These are phyloP conservation scores for Nectriaceae sp. DNA, from an alignment of 2,329 filamentous ascomycete species.

Conservation along the genomic window DNA sequence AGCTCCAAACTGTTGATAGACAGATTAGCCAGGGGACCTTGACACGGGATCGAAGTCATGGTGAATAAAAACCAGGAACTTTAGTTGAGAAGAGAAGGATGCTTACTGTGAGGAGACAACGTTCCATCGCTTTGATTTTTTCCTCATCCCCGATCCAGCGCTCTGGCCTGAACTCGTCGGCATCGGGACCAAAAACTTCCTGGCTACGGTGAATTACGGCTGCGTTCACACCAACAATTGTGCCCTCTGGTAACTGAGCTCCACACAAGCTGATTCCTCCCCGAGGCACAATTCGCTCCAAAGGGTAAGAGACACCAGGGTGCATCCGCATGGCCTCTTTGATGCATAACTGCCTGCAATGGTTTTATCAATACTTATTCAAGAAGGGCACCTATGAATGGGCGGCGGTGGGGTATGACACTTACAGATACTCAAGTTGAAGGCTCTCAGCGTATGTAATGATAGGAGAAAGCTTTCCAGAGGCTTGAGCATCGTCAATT, in stretches of 20 bases:
- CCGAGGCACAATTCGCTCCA: conserved; percentile 11
- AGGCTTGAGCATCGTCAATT: conserved; percentile 49
- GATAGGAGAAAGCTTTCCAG: conserved; percentile 37
- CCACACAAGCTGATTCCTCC: conserved; percentile 9
- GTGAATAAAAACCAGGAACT: conserved; percentile 1
- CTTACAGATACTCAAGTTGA: conserved; percentile 55
- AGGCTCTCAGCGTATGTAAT: conserved; percentile 55
- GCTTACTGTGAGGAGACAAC: conserved; percentile 4
- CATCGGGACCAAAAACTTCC: conserved; percentile 58
- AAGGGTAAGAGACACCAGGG: conserved; percentile 46
- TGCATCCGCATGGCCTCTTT: conserved; percentile 48
- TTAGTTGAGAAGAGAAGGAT: conserved; percentile 2
- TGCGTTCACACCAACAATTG: conserved; percentile 42
- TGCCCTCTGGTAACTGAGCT: conserved; percentile 5
- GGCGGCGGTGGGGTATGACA: too few species aligned
- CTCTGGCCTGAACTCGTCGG: conserved; percentile 57
- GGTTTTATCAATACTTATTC: neutral
- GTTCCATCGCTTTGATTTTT: conserved; percentile 15
- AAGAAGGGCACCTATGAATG: conserved; percentile 15
- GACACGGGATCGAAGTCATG: too few species aligned
- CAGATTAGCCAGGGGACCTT: too few species aligned
- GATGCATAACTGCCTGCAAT: conserved; percentile 34
- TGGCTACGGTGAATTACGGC: conserved; percentile 52
- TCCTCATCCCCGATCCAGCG: conserved; percentile 42
- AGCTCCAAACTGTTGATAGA: conserved; percentile 56